These are phyloP conservation scores for Mycena alexandri DNA, from an alignment of 768 basidiomycete species.

Conservation along the genomic window DNA sequence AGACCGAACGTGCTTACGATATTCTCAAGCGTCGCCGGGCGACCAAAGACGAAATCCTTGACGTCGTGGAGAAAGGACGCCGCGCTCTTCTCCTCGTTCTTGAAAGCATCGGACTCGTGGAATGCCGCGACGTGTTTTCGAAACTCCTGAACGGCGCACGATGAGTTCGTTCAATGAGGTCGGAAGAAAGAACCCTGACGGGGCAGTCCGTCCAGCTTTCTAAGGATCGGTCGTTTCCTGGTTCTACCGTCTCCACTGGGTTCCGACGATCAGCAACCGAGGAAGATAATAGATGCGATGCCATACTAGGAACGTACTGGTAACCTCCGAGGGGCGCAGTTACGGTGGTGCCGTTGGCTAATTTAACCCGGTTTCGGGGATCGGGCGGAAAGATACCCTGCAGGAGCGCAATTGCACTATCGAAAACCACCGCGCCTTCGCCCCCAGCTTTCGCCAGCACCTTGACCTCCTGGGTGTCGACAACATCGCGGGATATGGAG, in stretches of 20 bases:
- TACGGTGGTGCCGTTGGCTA: conserved; percentile 83
- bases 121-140: conserved; percentile 57
- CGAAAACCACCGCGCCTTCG: conserved; percentile 89
- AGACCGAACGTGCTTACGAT: conserved; percentile 51
- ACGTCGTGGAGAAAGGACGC: conserved; percentile 60
- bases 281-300: not conserved
- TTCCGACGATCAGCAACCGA: not conserved
- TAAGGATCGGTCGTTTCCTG: conserved; percentile 83
- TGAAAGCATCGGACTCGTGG: conserved; percentile 60
- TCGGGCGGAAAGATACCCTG: conserved; percentile 92
- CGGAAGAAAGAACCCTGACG: conserved; percentile 46
- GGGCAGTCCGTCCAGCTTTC: conserved; percentile 83
- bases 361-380: conserved; percentile 73
- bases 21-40: conserved; percentile 60
- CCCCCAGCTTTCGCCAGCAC: conserved; percentile 86
- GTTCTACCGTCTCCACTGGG: conserved; percentile 87
- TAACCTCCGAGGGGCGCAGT: conserved; percentile 84
- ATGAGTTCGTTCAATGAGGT: not conserved
- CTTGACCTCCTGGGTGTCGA: conserved; percentile 79
- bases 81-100: conserved; percentile 52
- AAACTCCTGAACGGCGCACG: conserved; percentile 52
- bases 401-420: conserved; percentile 85
- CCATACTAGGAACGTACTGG: conserved; percentile 85
- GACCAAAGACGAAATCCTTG: conserved; percentile 63
- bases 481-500: conserved; percentile 74